Conservation (phyloP, 345 rosid genomes). For the Pistacia integerrima region DNA sequence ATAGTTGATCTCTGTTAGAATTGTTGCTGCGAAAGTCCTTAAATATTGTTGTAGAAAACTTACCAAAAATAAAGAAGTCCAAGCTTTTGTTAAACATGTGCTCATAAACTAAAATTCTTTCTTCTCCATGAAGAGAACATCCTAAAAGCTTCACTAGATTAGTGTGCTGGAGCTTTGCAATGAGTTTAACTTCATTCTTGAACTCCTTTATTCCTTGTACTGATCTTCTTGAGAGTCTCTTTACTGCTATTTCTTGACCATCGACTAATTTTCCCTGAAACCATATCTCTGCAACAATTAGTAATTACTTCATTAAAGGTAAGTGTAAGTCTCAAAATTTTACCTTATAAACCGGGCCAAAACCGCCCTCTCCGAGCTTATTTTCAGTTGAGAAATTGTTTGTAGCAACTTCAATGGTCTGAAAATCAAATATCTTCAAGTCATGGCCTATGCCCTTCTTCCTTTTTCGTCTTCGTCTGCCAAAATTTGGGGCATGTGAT, state of each 20-base stretch:
- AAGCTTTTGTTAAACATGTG: slow-evolving; percentile 5
- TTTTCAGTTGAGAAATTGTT: slow-evolving; percentile 5
- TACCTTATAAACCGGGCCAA: slow-evolving; percentile 6
- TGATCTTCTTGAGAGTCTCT: slow-evolving; percentile 1
- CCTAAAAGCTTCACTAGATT: slow-evolving; percentile 15
- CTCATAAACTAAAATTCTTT: not conserved
- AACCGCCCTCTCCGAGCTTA: slow-evolving; percentile 14
- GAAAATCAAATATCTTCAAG: slow-evolving; percentile 5
- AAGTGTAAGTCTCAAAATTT: not conserved
- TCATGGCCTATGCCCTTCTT: not conserved
- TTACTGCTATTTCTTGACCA: not conserved
- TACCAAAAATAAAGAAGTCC: slow-evolving; percentile 6
- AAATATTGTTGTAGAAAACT: not conserved
- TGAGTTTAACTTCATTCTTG: slow-evolving; percentile 4
- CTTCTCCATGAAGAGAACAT: slow-evolving; percentile 6
- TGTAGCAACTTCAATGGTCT: slow-evolving; percentile 7
- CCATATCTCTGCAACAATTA: not conserved
- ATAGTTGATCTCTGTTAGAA: not conserved
- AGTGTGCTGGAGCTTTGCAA: slow-evolving; percentile 5
- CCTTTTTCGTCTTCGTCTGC: not conserved
- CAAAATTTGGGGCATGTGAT: not conserved
- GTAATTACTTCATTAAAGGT: not conserved
- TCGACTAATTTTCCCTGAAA: not conserved
- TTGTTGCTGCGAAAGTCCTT: too few species aligned
- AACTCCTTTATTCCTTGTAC: slow-evolving; percentile 2